Base-by-base conservation (phyloP, 2,329 filamentous ascomycete species). In the Cladosporium velox region DNA sequence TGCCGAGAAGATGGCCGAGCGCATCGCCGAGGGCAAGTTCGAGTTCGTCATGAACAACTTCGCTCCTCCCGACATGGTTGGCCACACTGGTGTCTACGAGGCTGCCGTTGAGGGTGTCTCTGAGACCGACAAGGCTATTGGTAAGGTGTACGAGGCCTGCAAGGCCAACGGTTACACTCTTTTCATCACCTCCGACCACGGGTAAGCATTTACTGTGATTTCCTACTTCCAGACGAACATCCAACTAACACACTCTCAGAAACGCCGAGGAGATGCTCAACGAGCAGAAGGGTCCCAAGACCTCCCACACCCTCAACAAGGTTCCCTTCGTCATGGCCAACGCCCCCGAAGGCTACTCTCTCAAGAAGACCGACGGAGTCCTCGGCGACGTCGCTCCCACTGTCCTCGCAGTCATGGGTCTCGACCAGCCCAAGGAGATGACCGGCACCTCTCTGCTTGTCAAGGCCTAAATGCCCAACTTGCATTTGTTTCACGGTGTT, bases 31-130 rank as follows among this genome's bases (percentile, higher is more conserved):
- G 79, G 88, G 90, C 76, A 88, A 91, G 77, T 97, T 93, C 82
- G 93, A 95, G 77, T 98, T 99, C 77, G 85, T 99, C 80, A 99
- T 99, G 95, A 97, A 98, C 89, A 99, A 99, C 88, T 98, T 99
- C 81, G 95, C 95, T 51, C 95, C 95, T 51, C 95, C 95, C 21
- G 95, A 99, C 83, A 99, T 99, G 95, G 95, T 99, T 71, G 95
- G 95, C 72, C 95, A 99, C 84, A 99, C 95, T 12, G 95, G 95
- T 77, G 93, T 97, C 67, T 98, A 98, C 82, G 90, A 98, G 74
- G 94, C 95, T 34, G 95, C 95, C 66, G 89, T 99, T 69, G 77
- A 95, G 75, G 95, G 89, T 73, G 90, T 90, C 72, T 85, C 89
- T 72, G 89, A 94, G 71, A 99, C 95, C 14, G 95, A 99, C 80